These are phyloP conservation scores for Leccinum obscurum DNA, from an alignment of 768 basidiomycete genomes.

Conservation along the genomic window DNA sequence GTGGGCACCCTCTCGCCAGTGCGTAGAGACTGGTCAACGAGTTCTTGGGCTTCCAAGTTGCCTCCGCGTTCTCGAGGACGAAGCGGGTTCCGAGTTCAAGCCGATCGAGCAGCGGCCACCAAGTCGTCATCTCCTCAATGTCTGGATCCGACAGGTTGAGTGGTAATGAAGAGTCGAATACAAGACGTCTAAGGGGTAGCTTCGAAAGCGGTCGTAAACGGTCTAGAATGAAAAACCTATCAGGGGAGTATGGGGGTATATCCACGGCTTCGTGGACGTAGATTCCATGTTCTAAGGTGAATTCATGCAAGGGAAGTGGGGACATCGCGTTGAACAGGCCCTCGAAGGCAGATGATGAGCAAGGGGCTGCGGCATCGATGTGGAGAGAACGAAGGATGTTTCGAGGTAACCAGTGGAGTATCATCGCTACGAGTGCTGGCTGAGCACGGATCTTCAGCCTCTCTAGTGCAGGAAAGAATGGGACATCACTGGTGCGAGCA, in stretches of 20 bases:
- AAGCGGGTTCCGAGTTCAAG: slow-evolving; percentile 41
- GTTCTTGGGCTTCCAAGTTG: slow-evolving; percentile 18
- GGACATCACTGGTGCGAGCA: not conserved
- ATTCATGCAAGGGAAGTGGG: slow-evolving; percentile 34
- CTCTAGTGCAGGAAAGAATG: slow-evolving; percentile 38
- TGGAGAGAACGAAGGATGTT: slow-evolving; percentile 37
- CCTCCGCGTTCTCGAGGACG: slow-evolving; percentile 25
- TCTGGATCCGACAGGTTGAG: slow-evolving; percentile 40
- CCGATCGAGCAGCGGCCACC: slow-evolving; percentile 47
- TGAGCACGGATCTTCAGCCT: slow-evolving; percentile 43
- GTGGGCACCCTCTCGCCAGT: slow-evolving; percentile 19
- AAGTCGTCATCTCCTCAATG: slow-evolving; percentile 38
- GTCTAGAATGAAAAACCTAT: slow-evolving; percentile 27
- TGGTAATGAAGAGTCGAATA: slow-evolving; percentile 42
- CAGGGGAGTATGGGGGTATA: slow-evolving; percentile 21
- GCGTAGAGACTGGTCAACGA: slow-evolving; percentile 20
- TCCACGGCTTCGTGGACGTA: slow-evolving; percentile 33
- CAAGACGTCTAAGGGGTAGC: slow-evolving; percentile 36
- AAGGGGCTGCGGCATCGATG: slow-evolving; percentile 38
- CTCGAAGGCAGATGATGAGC: slow-evolving; percentile 35
- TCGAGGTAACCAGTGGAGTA: slow-evolving; percentile 36
- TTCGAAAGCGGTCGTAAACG: slow-evolving; percentile 37
- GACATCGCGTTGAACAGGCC: slow-evolving; percentile 34
- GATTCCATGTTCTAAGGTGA: slow-evolving; percentile 42
- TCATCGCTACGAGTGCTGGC: slow-evolving; percentile 32